Evolutionary conservation across 2,329 filamentous ascomycete genomes (phyloP), one percentile per base, ranked within the genome.

Genomic region (Onygenales sp.): DNA sequence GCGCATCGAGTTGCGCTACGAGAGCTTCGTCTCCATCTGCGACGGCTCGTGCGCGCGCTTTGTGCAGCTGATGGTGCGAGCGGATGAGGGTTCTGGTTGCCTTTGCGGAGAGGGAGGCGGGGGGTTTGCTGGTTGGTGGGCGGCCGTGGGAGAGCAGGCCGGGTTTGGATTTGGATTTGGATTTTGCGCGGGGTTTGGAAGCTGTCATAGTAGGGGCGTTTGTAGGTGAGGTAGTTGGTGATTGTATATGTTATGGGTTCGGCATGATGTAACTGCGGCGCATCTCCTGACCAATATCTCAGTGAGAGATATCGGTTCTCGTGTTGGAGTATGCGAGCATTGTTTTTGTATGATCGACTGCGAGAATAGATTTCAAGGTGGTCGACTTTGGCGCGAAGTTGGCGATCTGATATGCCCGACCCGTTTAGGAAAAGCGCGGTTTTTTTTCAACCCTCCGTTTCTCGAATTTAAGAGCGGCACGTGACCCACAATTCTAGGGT

Each of bases 31-130:
- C 70, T 8, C 74, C 61, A 1, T 76, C 76, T 50, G 73, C 67
- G 31, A 75, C 50, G 6, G 82, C 82, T 57, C 72, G 70, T 8
- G 75, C 74, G 32, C 77, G 75, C 17, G 75, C 68, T 65, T 84
- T 85, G 44, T 81, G 74, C 44, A 84, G 73, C 52, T 73, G 74
- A 60, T 85, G 82, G 66, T 84, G 81, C 34, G 74, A 74, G 44
- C 77, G 76, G 57, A 85, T 84, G 34, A 83, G 71, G 44, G 73
- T 77, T 46, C 81, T 73, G 2, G 80, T 83, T 21, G 76, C 75
- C 63, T 77, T 80, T 11, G 81, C 75, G 13, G 80, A 82, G 55
- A 83, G 70, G 1, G 63, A 65, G 2, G 69, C 59, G 48, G 65
- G 59, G 36, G 67, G 60, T 48, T 69, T 71, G 31, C 46, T 48